A percentile compares a stretch with the other conserved stretches of the same genome.
These are phyloP conservation scores for Hirsutella thompsonii DNA, from an alignment of 2,329 filamentous ascomycete genomes.

Conservation along the genomic window DNA sequence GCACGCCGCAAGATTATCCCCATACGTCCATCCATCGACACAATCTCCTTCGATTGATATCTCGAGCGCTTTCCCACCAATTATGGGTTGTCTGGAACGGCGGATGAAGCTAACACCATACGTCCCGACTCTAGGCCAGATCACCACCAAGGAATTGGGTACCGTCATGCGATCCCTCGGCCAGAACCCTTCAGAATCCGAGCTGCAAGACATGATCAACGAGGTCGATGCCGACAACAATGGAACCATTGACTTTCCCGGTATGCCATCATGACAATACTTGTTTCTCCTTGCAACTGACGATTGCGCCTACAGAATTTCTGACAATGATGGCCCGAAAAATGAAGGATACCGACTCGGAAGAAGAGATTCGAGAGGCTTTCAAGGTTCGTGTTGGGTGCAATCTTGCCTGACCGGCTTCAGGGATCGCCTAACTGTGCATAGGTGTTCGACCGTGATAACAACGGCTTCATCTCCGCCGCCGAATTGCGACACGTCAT, in stretches of 20 bases:
- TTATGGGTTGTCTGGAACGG: no score
- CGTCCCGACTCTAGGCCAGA: constrained; percentile 50
- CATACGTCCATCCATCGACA: no score
- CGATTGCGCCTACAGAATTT: constrained; percentile 48
- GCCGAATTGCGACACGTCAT: constrained; percentile 83
- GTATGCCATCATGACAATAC: constrained; percentile 33
- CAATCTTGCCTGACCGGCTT: not conserved
- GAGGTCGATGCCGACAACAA: constrained; percentile 90
- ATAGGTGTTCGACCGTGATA: constrained; percentile 73
- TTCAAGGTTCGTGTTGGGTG: constrained; percentile 51
- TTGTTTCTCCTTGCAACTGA: not conserved
- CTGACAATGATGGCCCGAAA: constrained; percentile 90
- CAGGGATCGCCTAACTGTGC: not conserved
- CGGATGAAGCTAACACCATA: not conserved
- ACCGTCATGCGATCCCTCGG: constrained; percentile 85
- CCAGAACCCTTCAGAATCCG: constrained; percentile 81
- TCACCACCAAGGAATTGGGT: constrained; percentile 81
- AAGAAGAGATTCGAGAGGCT: constrained; percentile 80
- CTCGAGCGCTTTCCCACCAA: no score
- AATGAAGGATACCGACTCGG: constrained; percentile 88
- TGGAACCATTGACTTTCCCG: constrained; percentile 82
- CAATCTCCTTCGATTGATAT: no score
- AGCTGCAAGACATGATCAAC: constrained; percentile 90
- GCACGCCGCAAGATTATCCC: not conserved
- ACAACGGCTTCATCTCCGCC: constrained; percentile 84